A percentile compares a stretch with the other conserved stretches of the same genome.
Conservation (phyloP, 2,329 filamentous ascomycete species). For the Ampelomyces quisqualis region DNA sequence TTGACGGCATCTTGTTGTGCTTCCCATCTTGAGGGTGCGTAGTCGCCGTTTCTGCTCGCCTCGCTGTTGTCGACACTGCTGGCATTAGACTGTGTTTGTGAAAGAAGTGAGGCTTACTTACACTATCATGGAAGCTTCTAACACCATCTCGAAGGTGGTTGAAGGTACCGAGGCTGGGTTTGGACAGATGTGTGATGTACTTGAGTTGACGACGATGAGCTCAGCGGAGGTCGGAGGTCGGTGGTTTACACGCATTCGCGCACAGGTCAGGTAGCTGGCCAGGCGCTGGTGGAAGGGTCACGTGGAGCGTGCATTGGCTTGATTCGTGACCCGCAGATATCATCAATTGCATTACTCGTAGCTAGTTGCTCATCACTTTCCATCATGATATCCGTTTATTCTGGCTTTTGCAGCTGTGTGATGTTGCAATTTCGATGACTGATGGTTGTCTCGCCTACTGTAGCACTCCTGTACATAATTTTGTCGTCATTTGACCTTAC, state of each 20-base stretch:
- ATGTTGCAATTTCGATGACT: neutral
- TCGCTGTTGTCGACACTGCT: slow-evolving; percentile 93
- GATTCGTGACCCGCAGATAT: slow-evolving; percentile 2
- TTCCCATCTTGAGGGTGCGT: slow-evolving; percentile 87
- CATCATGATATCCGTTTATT: neutral
- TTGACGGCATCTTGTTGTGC: slow-evolving; percentile 94
- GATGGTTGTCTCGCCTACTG: no score
- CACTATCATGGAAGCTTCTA: slow-evolving; percentile 99
- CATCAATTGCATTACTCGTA: neutral
- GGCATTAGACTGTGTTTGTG: slow-evolving; percentile 20
- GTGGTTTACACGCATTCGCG: slow-evolving; percentile 17
- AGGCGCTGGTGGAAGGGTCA: slow-evolving; percentile 2
- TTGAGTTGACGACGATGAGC: slow-evolving; percentile 23
- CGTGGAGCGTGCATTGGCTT: slow-evolving; percentile 2
- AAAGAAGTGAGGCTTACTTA: slow-evolving; percentile 34
- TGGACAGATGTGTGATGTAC: slow-evolving; percentile 8
- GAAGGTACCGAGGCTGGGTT: slow-evolving; percentile 6
- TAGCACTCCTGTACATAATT: no score
- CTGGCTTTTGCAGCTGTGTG: neutral
- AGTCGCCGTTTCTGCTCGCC: slow-evolving; percentile 95
- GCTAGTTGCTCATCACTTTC: neutral
- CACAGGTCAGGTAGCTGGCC: slow-evolving; percentile 4
- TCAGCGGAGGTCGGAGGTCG: slow-evolving; percentile 20
- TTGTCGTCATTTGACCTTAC: neutral
- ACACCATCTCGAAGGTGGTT: slow-evolving; percentile 73